Evolutionary conservation across 805 yeast species (phyloP).

Genomic region (Metschnikowia henanensis): DNA sequence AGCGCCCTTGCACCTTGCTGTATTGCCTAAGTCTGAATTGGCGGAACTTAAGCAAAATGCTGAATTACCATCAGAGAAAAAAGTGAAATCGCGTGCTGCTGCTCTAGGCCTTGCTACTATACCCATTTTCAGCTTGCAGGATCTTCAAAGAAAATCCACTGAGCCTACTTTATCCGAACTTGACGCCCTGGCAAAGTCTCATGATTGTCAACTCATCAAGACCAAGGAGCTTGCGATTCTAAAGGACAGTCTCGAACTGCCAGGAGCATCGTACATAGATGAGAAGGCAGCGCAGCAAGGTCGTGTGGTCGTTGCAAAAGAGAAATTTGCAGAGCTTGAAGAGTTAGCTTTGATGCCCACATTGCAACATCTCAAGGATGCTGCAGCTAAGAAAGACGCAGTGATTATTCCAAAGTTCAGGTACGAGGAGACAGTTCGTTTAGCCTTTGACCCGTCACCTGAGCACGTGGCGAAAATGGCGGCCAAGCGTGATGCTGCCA

Average conservation of each 20-base stretch:
- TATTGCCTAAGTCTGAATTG: conserved; percentile 1
- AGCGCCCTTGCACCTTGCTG: conserved; percentile 3
- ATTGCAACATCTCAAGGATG: conserved; percentile 4
- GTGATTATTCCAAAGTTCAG: conserved; percentile 8
- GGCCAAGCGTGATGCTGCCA: conserved; percentile 6
- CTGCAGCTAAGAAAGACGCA: conserved; percentile 16
- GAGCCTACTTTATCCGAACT: conserved; percentile 12
- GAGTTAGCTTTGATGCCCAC: conserved; percentile 7
- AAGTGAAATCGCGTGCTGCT: conserved; percentile 13
- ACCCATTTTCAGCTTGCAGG: background rate
- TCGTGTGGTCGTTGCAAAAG: conserved; percentile 6
- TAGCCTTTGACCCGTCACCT: conserved; percentile 16
- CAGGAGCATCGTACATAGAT: conserved; percentile 6
- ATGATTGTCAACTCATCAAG: conserved; percentile 1
- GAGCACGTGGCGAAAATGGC: conserved; percentile 12
- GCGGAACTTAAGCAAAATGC: conserved; percentile 1
- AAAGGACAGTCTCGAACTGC: conserved; percentile 6
- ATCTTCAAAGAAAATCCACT: conserved; percentile 16
- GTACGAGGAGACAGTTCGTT: conserved; percentile 7
- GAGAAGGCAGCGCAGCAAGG: conserved; percentile 9
- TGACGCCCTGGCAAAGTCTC: background rate
- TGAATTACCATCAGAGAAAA: conserved; percentile 8
- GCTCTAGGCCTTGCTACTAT: conserved; percentile 14
- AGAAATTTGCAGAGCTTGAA: conserved; percentile 6
- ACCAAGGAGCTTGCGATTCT: conserved; percentile 16